These are phyloP conservation scores for Penicillium paxilli DNA, from an alignment of 495 filamentous ascomycete species.

Conservation along the genomic window DNA sequence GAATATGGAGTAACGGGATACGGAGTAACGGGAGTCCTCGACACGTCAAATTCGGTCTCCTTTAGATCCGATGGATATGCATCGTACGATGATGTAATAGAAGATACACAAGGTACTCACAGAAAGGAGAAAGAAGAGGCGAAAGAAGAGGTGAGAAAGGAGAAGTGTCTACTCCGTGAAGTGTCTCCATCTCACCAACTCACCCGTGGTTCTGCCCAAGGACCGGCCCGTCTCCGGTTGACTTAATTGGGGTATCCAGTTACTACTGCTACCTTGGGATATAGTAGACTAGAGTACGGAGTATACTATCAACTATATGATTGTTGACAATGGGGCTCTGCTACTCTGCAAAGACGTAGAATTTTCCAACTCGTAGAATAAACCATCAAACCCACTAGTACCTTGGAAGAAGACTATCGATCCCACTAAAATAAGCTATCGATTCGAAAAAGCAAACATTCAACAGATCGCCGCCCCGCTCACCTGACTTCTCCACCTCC, in stretches of 20 bases:
- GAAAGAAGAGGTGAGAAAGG: no score
- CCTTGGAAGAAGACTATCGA: neutral
- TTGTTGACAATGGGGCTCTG: no score
- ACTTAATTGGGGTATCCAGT: neutral
- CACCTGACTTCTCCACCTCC: conserved; percentile 8
- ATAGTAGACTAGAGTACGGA: neutral
- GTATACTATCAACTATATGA: no score
- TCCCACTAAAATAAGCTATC: conserved; percentile 18
- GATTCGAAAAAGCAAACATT: conserved; percentile 20
- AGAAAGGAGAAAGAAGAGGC: neutral
- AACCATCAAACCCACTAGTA: neutral
- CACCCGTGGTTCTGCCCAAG: conserved; percentile 1
- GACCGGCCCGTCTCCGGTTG: conserved; percentile 8
- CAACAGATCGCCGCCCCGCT: conserved; percentile 13
- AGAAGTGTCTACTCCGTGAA: neutral
- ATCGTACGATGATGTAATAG: conserved; percentile 11
- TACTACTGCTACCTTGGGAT: no score
- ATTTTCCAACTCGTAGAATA: no score
- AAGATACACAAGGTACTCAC: neutral
- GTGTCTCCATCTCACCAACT: neutral
- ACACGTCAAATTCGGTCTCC: conserved; percentile 11
- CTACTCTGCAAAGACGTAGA: no score
- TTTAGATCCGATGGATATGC: conserved; percentile 1
- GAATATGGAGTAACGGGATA: no score
- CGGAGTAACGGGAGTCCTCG: no score